Base-by-base conservation (phyloP, 139 green algal species). In the Coelastrella sp. region DNA sequence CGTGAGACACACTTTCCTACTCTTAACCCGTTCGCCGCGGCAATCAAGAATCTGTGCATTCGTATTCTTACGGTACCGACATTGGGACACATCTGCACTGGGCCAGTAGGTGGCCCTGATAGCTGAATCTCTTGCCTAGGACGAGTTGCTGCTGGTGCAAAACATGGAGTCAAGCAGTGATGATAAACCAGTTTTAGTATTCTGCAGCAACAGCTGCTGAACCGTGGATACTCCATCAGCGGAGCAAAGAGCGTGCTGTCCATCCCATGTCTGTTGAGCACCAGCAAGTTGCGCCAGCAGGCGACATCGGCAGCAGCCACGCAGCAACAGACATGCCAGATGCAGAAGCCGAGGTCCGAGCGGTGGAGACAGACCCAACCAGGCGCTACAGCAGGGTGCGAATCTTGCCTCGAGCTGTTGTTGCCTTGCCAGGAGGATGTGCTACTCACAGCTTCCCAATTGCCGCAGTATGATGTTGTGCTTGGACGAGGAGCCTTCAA, bases 401-500 rank as follows among this genome's bases (percentile, higher is more conserved):
- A 92, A 20, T 20, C 17, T 76, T 56, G 59, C 81, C 47, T 23
- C 14, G 47, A 47, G 56, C 6, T 83, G 77, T 32, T 7, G 32
- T 17, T 17, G 19, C n/a, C 20, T 83, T 5, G n/a, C 7, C 3
- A 60, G 57, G 3, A 20, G 76, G 76, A 17, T n/a, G 60, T 8
- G 56, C 22, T 59, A 16, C 60, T 74, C n/a, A 23, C 32, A 11
- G 13, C n/a, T 5, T 20, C 17, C 7, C 61, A 23, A 13, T 76
- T n/a, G 22, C 17, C 84, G 87, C 73, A 83, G 83, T 92, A 82
- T 73, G 73, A 85, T 20, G 47, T 17, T 54, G 92, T 84, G 17
- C 89, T 99, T 23, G 98, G 98, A 0, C 91, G 97, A 5, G 98
- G 98, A 14, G 97, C 98, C 5, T 99, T 98, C 96, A 99, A 99